Conservation (phyloP, 306 rosid species). For the Urtica urens region DNA sequence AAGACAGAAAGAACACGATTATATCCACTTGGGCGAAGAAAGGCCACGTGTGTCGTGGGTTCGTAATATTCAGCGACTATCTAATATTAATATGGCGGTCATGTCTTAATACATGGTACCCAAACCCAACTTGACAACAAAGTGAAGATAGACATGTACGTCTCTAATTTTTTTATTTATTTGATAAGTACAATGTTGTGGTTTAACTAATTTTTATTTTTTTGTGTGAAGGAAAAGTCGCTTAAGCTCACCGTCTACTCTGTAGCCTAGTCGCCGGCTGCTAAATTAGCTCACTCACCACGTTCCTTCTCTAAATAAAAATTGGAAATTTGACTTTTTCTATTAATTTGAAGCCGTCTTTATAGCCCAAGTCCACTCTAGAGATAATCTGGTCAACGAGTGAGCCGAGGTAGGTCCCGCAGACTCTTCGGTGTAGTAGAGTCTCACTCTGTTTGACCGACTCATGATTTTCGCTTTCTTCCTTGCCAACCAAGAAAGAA, state of each 20-base stretch:
- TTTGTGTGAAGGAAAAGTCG: slow-evolving; percentile 19
- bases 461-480: slow-evolving; percentile 11
- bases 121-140: slow-evolving; percentile 17
- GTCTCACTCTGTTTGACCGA: slow-evolving; percentile 27
- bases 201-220: background rate
- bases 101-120: slow-evolving; percentile 13
- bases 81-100: slow-evolving; percentile 6
- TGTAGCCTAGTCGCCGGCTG: slow-evolving; percentile 13
- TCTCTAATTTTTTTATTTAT: too few relatives aligned
- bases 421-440: background rate
- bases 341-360: slow-evolving; percentile 25
- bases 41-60: slow-evolving; percentile 20
- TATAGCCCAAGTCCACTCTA: background rate
- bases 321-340: slow-evolving; percentile 32
- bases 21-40: background rate
- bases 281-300: slow-evolving; percentile 7
- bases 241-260: too few relatives aligned
- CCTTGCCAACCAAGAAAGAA: slow-evolving; percentile 53
- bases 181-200: background rate
- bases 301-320: background rate
- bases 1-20: background rate
- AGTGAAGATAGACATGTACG: background rate
- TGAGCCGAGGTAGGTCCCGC: slow-evolving; percentile 8
- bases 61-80: slow-evolving; percentile 7
- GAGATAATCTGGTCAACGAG: background rate